Base-by-base conservation (phyloP, 139 green algal species). In the Picocystis salinarum region DNA sequence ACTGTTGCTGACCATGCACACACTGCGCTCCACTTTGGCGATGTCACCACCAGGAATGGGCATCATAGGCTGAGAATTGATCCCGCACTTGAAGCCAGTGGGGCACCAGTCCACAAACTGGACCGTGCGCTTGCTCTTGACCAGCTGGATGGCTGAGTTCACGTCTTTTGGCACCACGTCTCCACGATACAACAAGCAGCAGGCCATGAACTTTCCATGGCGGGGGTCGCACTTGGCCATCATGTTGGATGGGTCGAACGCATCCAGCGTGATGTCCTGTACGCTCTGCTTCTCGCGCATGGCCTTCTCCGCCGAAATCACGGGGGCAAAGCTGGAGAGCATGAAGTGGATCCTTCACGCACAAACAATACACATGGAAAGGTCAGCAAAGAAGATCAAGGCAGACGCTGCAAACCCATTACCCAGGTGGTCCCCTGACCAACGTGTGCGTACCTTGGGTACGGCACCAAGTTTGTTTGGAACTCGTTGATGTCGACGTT, bases 401-500 rank as follows among this genome's bases (percentile, higher is more conserved):
- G n/a, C n/a, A n/a, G n/a, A n/a, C n/a, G n/a, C n/a, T n/a, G n/a
- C n/a, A n/a, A n/a, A n/a, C n/a, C n/a, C n/a, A n/a, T n/a, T n/a
- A n/a, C n/a, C n/a, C n/a, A n/a, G n/a, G n/a, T n/a, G n/a, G n/a
- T n/a, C n/a, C n/a, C n/a, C n/a, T n/a, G n/a, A n/a, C n/a, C n/a
- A n/a, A 44, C 26, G 36, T 20, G 64, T 6, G 64, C 64, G 44
- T 71, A 74, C n/a, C 64, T 52, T 39, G 64, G 64, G 51, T 74
- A 74, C 25, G 64, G 64, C 39, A 74, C 64, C 40, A 74, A 48
- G 59, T 74, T 74, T 45, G 64, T 74, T 53, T 74, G 64, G 64
- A 74, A 74, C 55, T 74, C 64, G 20, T 60, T 73, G 22, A 73
- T 36, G 34, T 73, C 64, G 17, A 73, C 64, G 50, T 73, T 73